These are phyloP conservation scores for Lachancea sp. DNA, from an alignment of 805 yeast species.

Conservation along the genomic window DNA sequence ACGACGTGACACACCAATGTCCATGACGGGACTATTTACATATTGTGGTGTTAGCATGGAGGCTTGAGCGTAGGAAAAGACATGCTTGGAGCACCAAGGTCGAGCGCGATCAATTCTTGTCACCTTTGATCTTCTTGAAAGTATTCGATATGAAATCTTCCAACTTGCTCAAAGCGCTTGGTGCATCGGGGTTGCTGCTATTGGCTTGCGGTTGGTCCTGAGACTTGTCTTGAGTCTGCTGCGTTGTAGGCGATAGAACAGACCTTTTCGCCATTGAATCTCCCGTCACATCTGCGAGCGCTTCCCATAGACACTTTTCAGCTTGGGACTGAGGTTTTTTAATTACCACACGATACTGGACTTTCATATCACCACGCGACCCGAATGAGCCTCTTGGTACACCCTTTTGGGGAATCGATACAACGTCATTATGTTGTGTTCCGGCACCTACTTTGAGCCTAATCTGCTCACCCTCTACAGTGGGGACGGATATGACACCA, in stretches of 20 bases:
- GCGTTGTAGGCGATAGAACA: conserved; percentile 5
- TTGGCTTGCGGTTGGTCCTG: background rate
- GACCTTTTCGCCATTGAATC: conserved; percentile 74
- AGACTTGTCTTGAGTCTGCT: background rate
- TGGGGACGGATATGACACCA: conserved; percentile 85
- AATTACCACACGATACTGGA: conserved; percentile 63
- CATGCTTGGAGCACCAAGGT: background rate
- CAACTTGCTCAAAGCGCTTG: conserved; percentile 41
- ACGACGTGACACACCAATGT: background rate
- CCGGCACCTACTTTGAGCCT: conserved; percentile 80
- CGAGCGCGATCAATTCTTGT: conserved; percentile 12
- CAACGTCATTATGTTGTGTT: conserved; percentile 65
- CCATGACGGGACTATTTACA: conserved; percentile 3
- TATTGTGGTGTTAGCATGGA: background rate
- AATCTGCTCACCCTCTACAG: conserved; percentile 71
- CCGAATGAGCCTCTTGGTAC: conserved; percentile 58
- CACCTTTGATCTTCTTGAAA: conserved; percentile 44
- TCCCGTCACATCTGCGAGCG: conserved; percentile 83
- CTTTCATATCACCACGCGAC: conserved; percentile 74
- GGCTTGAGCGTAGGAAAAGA: too few relatives aligned
- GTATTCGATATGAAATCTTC: conserved; percentile 54
- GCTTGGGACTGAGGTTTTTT: conserved; percentile 73
- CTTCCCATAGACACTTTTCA: conserved; percentile 85
- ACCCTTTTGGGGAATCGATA: conserved; percentile 81
- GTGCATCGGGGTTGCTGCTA: conserved; percentile 24